phyloP scores from a whole-genome alignment of 306 rosid species.

The Astragalus glycyphyllos region DNA sequence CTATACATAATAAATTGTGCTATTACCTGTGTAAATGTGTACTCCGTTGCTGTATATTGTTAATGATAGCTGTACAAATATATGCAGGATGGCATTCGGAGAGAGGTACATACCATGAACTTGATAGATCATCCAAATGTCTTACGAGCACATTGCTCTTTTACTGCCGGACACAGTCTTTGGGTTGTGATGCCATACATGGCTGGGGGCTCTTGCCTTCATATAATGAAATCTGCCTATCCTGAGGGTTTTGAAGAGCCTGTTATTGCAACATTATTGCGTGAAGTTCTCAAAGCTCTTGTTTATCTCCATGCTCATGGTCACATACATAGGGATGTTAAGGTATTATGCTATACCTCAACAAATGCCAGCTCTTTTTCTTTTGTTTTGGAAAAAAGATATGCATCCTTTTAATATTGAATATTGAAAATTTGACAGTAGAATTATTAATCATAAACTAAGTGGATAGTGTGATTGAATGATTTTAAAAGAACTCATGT shows the following conservation, averaged over 20 bases:
- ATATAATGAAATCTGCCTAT: constrained; percentile 81
- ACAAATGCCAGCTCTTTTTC: constrained; percentile 15
- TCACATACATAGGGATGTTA: constrained; percentile 95
- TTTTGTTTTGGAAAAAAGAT: background rate
- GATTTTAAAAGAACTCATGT: constrained; percentile 20
- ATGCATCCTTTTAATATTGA: constrained; percentile 32
- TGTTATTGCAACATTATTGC: constrained; percentile 86
- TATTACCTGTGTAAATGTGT: background rate
- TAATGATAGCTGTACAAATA: constrained; percentile 40
- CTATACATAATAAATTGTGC: constrained; percentile 7
- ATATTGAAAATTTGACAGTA: constrained; percentile 10
- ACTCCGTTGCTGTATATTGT: constrained; percentile 2
- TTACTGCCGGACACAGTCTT: constrained; percentile 86
- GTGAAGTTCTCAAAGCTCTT: constrained; percentile 93
- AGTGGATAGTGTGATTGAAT: constrained; percentile 19
- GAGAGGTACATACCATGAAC: constrained; percentile 90
- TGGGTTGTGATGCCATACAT: constrained; percentile 99
- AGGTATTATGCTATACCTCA: constrained; percentile 57
- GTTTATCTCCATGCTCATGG: constrained; percentile 95
- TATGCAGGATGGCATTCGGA: constrained; percentile 89
- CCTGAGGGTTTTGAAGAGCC: constrained; percentile 95
- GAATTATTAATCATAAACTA: constrained; percentile 30
- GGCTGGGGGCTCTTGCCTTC: constrained; percentile 98
- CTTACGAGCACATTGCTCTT: constrained; percentile 90
- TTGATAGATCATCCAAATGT: constrained; percentile 87